Evolutionary conservation across 1,139 yeast species (phyloP).

Genomic region (Nakaseomyces kungkrabaensis): DNA sequence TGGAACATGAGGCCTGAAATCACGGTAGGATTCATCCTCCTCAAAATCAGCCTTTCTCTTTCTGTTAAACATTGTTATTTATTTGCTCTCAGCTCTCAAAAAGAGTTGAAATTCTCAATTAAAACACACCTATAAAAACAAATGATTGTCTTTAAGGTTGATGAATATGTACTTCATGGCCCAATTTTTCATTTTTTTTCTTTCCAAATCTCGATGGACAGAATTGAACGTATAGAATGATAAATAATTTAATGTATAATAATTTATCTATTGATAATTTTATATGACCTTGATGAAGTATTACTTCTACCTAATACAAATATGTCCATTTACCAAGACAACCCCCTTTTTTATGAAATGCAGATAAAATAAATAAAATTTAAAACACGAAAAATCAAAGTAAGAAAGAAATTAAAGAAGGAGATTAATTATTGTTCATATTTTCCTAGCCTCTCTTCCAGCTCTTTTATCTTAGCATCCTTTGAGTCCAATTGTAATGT

Average conservation of each 20-base stretch:
- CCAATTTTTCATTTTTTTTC: no score
- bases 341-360: no score
- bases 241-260: background rate
- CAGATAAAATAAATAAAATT: no score
- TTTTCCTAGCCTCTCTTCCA: constrained; percentile 2
- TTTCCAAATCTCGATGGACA: no score
- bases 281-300: no score
- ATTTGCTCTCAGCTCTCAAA: background rate
- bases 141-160: no score
- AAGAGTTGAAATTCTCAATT: background rate
- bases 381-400: background rate
- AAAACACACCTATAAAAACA: no score
- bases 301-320: background rate
- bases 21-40: constrained; percentile 27
- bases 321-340: background rate
- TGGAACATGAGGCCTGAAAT: constrained; percentile 26
- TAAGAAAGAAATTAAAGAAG: background rate
- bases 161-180: no score
- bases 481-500: constrained; percentile 39
- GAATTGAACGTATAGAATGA: background rate
- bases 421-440: background rate
- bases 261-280: no score
- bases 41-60: constrained; percentile 28
- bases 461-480: constrained; percentile 32
- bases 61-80: constrained; percentile 19